Percentiles rank a stretch among this genome's conserved stretches.
Conservation (phyloP, 2,329 filamentous ascomycete species). For the Xylaria sp. region DNA sequence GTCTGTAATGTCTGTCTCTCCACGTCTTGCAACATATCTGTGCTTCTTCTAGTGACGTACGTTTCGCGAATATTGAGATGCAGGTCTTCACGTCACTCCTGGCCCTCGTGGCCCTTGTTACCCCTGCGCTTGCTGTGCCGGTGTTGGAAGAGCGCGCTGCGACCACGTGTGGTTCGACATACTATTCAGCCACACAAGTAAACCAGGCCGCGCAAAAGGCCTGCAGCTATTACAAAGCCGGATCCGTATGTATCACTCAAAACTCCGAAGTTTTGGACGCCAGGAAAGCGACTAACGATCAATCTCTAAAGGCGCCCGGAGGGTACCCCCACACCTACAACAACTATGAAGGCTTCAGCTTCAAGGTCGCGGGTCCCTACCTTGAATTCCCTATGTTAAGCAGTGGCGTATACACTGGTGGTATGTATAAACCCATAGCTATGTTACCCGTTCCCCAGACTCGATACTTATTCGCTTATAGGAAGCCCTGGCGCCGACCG, state of each 20-base stretch:
- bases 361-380: slow-evolving; percentile 62
- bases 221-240: slow-evolving; percentile 54
- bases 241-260: slow-evolving; percentile 40
- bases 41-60: not conserved
- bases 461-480: slow-evolving; percentile 29
- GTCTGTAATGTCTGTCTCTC: too few relatives aligned
- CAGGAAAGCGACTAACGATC: not conserved
- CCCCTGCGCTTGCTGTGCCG: slow-evolving; percentile 36
- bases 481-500: slow-evolving; percentile 70
- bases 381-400: slow-evolving; percentile 67
- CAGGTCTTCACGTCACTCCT: slow-evolving; percentile 30
- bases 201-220: slow-evolving; percentile 56
- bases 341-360: slow-evolving; percentile 67
- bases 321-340: slow-evolving; percentile 65
- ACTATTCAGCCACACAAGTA: slow-evolving; percentile 57
- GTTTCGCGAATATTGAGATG: slow-evolving; percentile 18
- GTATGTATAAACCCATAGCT: slow-evolving; percentile 43
- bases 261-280: not conserved
- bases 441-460: not conserved
- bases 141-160: slow-evolving; percentile 48
- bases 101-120: slow-evolving; percentile 34
- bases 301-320: slow-evolving; percentile 49
- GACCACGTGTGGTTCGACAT: slow-evolving; percentile 58
- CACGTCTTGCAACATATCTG: not conserved
- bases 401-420: slow-evolving; percentile 60